A percentile compares a stretch with the other conserved stretches of the same genome.
These are phyloP conservation scores for Allantophomopsis cytisporea DNA, from an alignment of 2,329 filamentous ascomycete genomes.

Conservation along the genomic window DNA sequence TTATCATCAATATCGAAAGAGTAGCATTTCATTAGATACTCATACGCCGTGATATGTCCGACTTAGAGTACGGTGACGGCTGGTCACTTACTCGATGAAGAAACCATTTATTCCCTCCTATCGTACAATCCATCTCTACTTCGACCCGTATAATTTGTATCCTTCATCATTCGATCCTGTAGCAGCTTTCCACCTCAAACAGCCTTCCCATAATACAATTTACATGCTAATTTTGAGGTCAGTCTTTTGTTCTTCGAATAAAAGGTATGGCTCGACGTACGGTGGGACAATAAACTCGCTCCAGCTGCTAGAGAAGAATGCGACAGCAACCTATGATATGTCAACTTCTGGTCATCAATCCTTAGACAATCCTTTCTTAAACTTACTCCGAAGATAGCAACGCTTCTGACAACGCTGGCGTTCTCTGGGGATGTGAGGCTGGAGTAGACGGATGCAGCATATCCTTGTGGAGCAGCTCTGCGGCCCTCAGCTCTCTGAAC, in stretches of 20 bases:
- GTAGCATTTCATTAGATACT: neutral
- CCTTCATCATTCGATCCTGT: neutral
- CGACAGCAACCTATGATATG: constrained; percentile 39
- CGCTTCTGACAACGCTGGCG: constrained; percentile 51
- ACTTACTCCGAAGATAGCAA: constrained; percentile 55
- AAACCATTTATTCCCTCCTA: neutral
- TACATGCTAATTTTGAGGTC: neutral
- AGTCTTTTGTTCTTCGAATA: neutral
- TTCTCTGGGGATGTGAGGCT: constrained; percentile 55
- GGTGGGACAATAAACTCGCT: constrained; percentile 55
- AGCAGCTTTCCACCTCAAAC: neutral
- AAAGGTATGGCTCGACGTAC: constrained; percentile 23
- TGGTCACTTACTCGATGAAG: neutral
- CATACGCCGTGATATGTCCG: neutral
- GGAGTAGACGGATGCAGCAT: constrained; percentile 44
- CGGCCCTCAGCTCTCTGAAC: constrained; percentile 31
- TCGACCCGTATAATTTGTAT: neutral
- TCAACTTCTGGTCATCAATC: neutral
- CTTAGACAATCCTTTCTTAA: neutral
- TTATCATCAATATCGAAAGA: neutral
- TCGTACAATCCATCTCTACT: neutral
- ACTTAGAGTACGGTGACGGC: neutral
- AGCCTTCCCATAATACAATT: neutral
- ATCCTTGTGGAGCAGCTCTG: constrained; percentile 29
- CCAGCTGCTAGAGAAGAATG: constrained; percentile 54